Percentiles rank a stretch among this genome's conserved stretches.
These are phyloP conservation scores for Pseudevernia furfuracea DNA, from an alignment of 495 filamentous ascomycete genomes.

Conservation along the genomic window DNA sequence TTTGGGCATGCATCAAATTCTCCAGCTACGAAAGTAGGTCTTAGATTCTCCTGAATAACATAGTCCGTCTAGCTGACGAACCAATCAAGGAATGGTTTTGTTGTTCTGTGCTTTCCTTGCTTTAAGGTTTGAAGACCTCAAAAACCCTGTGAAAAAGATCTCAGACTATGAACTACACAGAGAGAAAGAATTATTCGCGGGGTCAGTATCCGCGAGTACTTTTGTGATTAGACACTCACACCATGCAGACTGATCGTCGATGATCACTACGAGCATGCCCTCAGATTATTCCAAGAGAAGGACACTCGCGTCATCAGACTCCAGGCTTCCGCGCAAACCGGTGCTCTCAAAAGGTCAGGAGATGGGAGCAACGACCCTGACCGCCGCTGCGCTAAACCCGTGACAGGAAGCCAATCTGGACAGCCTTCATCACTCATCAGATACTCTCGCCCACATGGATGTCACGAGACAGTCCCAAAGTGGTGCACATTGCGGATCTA, in stretches of 20 bases:
- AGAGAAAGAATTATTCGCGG: slow-evolving; percentile 62
- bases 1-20: slow-evolving; percentile 27
- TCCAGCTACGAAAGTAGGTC: slow-evolving; percentile 18
- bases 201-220: slow-evolving; percentile 39
- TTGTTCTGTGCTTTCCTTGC: slow-evolving; percentile 73
- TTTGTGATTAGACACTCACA: not conserved
- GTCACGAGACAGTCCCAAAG: slow-evolving; percentile 39
- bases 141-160: slow-evolving; percentile 43
- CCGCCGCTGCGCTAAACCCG: not conserved
- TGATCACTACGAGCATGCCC: slow-evolving; percentile 58
- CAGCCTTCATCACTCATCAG: slow-evolving; percentile 62
- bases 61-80: not conserved
- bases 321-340: slow-evolving; percentile 30
- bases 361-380: not conserved
- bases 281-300: slow-evolving; percentile 63
- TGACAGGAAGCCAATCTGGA: slow-evolving; percentile 58
- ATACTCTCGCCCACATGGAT: slow-evolving; percentile 53
- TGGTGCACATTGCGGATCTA: slow-evolving; percentile 54
- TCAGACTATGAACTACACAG: slow-evolving; percentile 53
- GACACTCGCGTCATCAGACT: slow-evolving; percentile 54
- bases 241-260: slow-evolving; percentile 58
- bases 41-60: slow-evolving; percentile 4
- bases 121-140: slow-evolving; percentile 60
- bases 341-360: slow-evolving; percentile 4
- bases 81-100: slow-evolving; percentile 55